Base-by-base conservation (phyloP, 306 rosid species). In the Cucurbita pepo region DNA sequence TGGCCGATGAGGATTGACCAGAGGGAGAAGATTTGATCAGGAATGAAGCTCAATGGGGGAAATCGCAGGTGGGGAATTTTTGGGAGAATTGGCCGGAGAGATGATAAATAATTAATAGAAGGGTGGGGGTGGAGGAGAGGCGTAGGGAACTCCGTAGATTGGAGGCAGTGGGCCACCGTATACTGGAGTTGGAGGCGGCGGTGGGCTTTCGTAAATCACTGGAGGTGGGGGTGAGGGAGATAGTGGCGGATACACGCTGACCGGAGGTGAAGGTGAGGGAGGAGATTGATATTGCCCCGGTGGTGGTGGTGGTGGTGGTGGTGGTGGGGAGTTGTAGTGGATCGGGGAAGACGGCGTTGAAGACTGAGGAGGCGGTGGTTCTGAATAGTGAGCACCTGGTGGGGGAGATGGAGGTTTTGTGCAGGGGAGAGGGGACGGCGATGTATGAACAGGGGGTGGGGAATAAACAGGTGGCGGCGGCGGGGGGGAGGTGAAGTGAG, bases 101-200 rank as follows among this genome's bases (percentile, higher is more conserved):
- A 18, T 18, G 14, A 8, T 4, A 52, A 71, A 34, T 36, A 36
- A 52, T 53, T 38, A 72, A 38, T 72, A 72, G 19, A 54, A 72
- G 52, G 75, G 75, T 7, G 75, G 75, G 5, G 75, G 75, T 0
- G 75, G 75, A 40, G 75, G 75, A 16, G 75, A 72, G 45, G 75
- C 48, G 52, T 72, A 72, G 7, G 64, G 63, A 38, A 72, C 51
- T 10, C 75, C 75, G 37, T 72, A 25, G 3, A 72, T 72, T 37
- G 75, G 75, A 10, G 75, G 75, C 50, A 72, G 53, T n/a, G 75
- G 75, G 52, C 75, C 75, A 2, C 58, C 63, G 63, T 72, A 54
- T n/a, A 6, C 62, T 1, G 88, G 84, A 0, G 83, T 12, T 0
- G 86, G 82, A 1, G 88, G 80, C 0, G 88, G 80, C 0, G 86